Conservation (phyloP, 805 yeast species). For the Yarrowia keelungensis region DNA sequence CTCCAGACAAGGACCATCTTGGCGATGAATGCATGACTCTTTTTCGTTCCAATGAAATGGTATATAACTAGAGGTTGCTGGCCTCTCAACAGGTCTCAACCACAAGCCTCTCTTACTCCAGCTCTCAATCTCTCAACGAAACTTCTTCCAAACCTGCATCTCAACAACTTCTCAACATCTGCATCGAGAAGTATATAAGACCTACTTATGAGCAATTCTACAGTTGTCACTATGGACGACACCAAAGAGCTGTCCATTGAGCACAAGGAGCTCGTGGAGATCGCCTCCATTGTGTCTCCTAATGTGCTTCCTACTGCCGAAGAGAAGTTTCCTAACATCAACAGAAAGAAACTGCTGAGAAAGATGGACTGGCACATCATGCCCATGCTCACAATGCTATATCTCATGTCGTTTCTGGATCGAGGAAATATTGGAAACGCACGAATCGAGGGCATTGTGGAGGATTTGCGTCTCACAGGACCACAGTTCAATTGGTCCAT, state of each 20-base stretch:
- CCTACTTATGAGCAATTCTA: background rate
- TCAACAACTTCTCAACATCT: slow-evolving; percentile 5
- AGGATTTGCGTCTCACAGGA: slow-evolving; percentile 50
- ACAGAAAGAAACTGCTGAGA: slow-evolving; percentile 45
- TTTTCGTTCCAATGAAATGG: background rate
- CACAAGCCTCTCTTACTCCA: background rate
- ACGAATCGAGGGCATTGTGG: slow-evolving; percentile 58
- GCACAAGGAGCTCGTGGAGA: slow-evolving; percentile 23
- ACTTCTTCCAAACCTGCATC: background rate
- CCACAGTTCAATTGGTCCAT: slow-evolving; percentile 51
- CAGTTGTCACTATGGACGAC: background rate
- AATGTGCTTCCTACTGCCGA: background rate
- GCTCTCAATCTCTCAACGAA: background rate
- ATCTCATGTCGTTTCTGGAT: slow-evolving; percentile 59
- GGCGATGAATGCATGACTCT: slow-evolving; percentile 26
- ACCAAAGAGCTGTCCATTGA: background rate
- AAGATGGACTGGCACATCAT: slow-evolving; percentile 56
- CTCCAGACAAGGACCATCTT: slow-evolving; percentile 7
- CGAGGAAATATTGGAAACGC: slow-evolving; percentile 63
- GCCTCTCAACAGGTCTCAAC: background rate
- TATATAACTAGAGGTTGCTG: background rate
- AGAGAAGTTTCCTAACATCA: slow-evolving; percentile 41
- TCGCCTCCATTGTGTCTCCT: slow-evolving; percentile 7
- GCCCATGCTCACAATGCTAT: slow-evolving; percentile 57
- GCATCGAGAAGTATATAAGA: background rate